Base-by-base conservation (phyloP, 331 rosid species). In the Acacia concinna region DNA sequence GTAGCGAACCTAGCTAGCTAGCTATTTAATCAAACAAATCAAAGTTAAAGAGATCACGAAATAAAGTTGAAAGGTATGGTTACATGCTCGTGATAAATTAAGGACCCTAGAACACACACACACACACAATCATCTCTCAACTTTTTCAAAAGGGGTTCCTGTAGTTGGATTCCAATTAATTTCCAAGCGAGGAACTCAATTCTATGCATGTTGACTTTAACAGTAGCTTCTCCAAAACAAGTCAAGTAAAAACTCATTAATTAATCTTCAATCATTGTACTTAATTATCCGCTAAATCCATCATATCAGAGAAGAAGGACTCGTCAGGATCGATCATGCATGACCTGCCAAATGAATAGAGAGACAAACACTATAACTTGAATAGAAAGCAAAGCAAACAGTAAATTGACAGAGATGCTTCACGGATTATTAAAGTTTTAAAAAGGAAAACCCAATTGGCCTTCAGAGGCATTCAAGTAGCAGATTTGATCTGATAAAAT, bases 341-440 rank as follows among this genome's bases (percentile, higher is more conserved):
- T 37, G 81, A 74, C 73, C 81, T 66, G 51, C 67, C 52, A 35
- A 31, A 65, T 66, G 71, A 69, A 57, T 7, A 46, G 52, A 15
- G 46, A 71, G 23, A 15, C 17, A 25, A 37, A 51, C 8, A 46
- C n/a, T n/a, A 46, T 10, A 46, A 41, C 43, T 41, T 43, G 78
- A 60, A 25, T 23, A 25, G 18, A 23, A 25, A 56, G 64, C 32
- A 62, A 62, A 62, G 40, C 68, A 30, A 62, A 62, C 68, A 28
- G 68, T 30, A 0, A 28, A 62, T 1, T 30, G 21, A 62, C 18
- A 62, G 38, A 62, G 38, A 62, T 62, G 40, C 68, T 30, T 30
- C 21, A 3, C 10, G 20, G 18, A 62, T 5, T 20, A 51, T 47
- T 8, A 30, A 14, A 21, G 73, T 54, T 38, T 51, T 44, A 64